A percentile compares a stretch with the other conserved stretches of the same genome.
These are phyloP conservation scores for Dalechampia spathulata DNA, from an alignment of 441 rosid species.

Conservation along the genomic window DNA sequence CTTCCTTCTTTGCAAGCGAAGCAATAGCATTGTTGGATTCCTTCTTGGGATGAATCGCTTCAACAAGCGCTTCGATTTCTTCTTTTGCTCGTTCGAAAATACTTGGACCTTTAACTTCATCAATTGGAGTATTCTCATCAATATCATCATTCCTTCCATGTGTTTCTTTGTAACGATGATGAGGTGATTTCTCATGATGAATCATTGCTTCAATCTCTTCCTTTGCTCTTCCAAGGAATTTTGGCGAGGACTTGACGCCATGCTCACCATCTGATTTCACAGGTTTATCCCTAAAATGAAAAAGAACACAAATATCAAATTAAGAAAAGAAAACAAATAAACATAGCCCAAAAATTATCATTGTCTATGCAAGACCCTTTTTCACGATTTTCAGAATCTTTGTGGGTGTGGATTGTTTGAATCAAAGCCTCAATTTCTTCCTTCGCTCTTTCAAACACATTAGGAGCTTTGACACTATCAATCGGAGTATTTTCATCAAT, in stretches of 20 bases:
- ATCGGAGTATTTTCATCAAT: slow-evolving; percentile 32
- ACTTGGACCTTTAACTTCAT: slow-evolving; percentile 62
- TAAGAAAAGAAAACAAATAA: too few relatives aligned
- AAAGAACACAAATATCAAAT: too few relatives aligned
- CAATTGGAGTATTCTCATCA: slow-evolving; percentile 31
- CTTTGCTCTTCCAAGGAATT: slow-evolving; percentile 28
- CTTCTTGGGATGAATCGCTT: slow-evolving; percentile 37
- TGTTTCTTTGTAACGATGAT: slow-evolving; percentile 29
- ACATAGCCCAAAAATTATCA: too few relatives aligned
- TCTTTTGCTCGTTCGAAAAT: slow-evolving; percentile 55
- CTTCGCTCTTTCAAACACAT: slow-evolving; percentile 31
- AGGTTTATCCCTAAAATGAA: too few relatives aligned
- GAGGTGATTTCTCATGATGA: slow-evolving; percentile 21
- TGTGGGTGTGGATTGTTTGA: slow-evolving; percentile 24
- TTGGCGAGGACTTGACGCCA: slow-evolving; percentile 13
- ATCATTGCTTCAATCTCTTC: slow-evolving; percentile 28
- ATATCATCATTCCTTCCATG: slow-evolving; percentile 39
- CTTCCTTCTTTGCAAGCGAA: slow-evolving; percentile 17
- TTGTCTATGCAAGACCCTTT: too few relatives aligned
- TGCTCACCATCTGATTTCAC: neutral
- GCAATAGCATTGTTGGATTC: slow-evolving; percentile 14
- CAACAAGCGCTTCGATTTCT: slow-evolving; percentile 52
- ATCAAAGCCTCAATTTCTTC: slow-evolving; percentile 43
- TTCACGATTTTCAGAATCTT: slow-evolving; percentile 7
- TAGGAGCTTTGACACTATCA: slow-evolving; percentile 30